A percentile compares a stretch with the other conserved stretches of the same genome.
Conservation (phyloP, 2,329 filamentous ascomycete genomes). For the Microcera coccophila region DNA sequence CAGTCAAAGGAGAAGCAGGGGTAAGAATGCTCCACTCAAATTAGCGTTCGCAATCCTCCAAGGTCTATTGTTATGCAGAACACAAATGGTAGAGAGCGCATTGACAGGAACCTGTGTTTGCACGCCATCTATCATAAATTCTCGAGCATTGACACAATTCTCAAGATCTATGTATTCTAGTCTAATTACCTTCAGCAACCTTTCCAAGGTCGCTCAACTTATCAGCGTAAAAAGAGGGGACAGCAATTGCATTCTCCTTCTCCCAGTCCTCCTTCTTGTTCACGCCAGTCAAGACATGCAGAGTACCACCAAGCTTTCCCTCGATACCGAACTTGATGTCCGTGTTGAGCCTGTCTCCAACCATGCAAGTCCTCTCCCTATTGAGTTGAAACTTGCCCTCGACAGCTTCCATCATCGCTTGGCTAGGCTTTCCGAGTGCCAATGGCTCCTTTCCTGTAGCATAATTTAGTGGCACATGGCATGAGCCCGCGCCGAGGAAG, state of each 20-base stretch:
- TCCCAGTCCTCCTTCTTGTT: slow-evolving; percentile 80
- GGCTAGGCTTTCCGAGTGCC: slow-evolving; percentile 87
- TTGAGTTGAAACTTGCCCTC: slow-evolving; percentile 94
- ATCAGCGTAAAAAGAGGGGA: slow-evolving; percentile 81
- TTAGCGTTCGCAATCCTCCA: too few relatives aligned
- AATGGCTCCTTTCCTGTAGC: slow-evolving; percentile 67
- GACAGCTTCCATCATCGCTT: slow-evolving; percentile 99
- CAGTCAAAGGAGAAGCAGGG: slow-evolving; percentile 40
- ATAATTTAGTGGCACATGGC: slow-evolving; percentile 71
- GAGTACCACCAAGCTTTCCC: slow-evolving; percentile 82
- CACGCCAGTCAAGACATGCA: slow-evolving; percentile 89
- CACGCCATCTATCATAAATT: too few relatives aligned
- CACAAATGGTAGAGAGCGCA: too few relatives aligned
- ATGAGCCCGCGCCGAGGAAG: slow-evolving; percentile 87
- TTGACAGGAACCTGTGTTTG: too few relatives aligned
- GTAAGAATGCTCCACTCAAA: slow-evolving; percentile 20
- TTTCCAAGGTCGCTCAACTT: slow-evolving; percentile 69
- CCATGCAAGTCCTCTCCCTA: slow-evolving; percentile 83
- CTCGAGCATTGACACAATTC: neutral
- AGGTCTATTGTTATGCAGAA: too few relatives aligned
- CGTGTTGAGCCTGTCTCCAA: slow-evolving; percentile 89
- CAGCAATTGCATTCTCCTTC: slow-evolving; percentile 60
- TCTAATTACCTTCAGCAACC: slow-evolving; percentile 18
- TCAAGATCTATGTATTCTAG: slow-evolving; percentile 20
- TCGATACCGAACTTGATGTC: slow-evolving; percentile 95